Base-by-base conservation (phyloP, 108 stramenopile genomes). In the Cyclotella atomus region DNA sequence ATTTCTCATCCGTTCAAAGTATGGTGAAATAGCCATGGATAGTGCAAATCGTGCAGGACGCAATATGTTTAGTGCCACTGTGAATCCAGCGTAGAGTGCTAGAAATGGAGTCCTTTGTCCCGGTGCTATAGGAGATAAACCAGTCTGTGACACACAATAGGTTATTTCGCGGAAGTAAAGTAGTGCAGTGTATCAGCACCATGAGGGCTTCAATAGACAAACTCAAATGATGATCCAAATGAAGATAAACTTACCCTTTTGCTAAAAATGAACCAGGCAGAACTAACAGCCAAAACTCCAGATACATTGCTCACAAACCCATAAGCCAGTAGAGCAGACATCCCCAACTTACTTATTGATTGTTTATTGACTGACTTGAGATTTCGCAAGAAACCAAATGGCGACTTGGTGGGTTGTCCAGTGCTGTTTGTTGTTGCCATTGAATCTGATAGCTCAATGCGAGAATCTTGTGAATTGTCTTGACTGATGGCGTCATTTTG, bases 61-160 rank as follows among this genome's bases (percentile, higher is more conserved):
- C 35, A 97, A 50, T 4, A 97, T 45, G 69, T 95, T 97, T 73
- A 92, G 89, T 43, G 92, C 82, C 2, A 93, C 83, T 36, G 83
- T 95, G 38, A 96, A 89, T 5, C 88, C 89, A 3, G 92, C 88
- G 69, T 96, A 97, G 28, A 94, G 88, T 23, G 91, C 90, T 45
- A 97, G 70, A 67, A 95, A 97, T 6, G 70, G 41, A 47, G 90
- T 85, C 91, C 93, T 92, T 81, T 97, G 95, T 15, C 90, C 95
- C 1, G 95, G 94, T 15, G 93, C 88, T 38, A 97, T 66, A 3
- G 97, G 97, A 24, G 83, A 85, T 25, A 92, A 44, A 20, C 91
- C 91, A 15, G 92, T 91, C 80, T 91, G 71, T 65, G 75, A 47
- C 6, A 41, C 12, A 6, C n/a, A n/a, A n/a, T n/a, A n/a, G n/a